A percentile compares a stretch with the other conserved stretches of the same genome.
Conservation (phyloP, 345 rosid species). For the Mangifera indica region DNA sequence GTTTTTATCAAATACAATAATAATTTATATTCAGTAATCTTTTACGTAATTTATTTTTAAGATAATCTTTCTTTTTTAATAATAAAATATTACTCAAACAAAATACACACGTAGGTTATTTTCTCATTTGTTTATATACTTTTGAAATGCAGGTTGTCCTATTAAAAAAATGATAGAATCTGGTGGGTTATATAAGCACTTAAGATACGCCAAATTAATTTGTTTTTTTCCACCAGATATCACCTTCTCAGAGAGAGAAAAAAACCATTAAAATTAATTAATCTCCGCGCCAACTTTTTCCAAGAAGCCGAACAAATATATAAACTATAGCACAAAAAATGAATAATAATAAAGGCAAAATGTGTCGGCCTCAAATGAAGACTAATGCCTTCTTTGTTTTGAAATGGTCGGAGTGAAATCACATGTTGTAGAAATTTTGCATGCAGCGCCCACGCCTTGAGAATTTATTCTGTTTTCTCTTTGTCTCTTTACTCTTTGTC, state of each 20-base stretch:
- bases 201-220: background rate
- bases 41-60: too few relatives aligned
- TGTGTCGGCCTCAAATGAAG: constrained; percentile 27
- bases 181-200: background rate
- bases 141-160: background rate
- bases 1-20: too few relatives aligned
- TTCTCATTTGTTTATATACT: too few relatives aligned
- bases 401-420: constrained; percentile 29
- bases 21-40: too few relatives aligned
- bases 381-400: constrained; percentile 13
- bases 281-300: background rate
- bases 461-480: constrained; percentile 28
- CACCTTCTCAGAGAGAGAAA: background rate
- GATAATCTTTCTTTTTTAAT: too few relatives aligned
- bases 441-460: constrained; percentile 27
- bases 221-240: background rate
- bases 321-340: background rate
- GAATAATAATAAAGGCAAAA: background rate
- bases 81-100: too few relatives aligned
- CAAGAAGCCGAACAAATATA: background rate
- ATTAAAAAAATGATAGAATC: background rate
- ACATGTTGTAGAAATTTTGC: constrained; percentile 27
- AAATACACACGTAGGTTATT: too few relatives aligned
- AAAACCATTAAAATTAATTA: background rate
- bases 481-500: constrained; percentile 11